phyloP scores from a whole-genome alignment of 495 filamentous ascomycete species.

The Podospora bellae-mahoneyi region DNA sequence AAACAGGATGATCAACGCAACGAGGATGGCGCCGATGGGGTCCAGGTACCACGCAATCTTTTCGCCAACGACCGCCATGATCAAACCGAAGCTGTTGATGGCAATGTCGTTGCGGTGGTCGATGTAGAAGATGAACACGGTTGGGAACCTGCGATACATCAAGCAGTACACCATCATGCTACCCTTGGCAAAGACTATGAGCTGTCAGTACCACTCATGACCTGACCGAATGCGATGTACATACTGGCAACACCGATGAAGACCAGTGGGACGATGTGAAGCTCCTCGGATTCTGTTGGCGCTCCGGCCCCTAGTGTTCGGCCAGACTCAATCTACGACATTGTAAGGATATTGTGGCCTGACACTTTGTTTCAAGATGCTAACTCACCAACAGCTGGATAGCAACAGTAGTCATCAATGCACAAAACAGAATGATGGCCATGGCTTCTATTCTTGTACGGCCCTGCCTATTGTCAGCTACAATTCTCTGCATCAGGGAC shows the following conservation, averaged over 20 bases:
- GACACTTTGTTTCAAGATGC: background rate
- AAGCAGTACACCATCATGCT: conserved; percentile 53
- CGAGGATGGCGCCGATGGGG: conserved; percentile 54
- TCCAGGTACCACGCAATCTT: conserved; percentile 55
- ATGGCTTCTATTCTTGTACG: conserved; percentile 55
- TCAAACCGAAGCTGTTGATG: conserved; percentile 53
- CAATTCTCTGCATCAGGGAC: background rate
- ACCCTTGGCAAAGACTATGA: conserved; percentile 45
- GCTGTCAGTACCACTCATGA: conserved; percentile 15
- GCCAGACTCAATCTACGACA: conserved; percentile 42
- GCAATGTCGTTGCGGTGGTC: conserved; percentile 57
- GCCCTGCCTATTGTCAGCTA: conserved; percentile 36
- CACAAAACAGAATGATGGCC: conserved; percentile 58
- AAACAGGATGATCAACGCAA: conserved; percentile 52
- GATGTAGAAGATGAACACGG: conserved; percentile 53
- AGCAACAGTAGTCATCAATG: conserved; percentile 56
- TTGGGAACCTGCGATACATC: conserved; percentile 48
- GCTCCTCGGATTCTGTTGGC: conserved; percentile 34
- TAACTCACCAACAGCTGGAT: conserved; percentile 43
- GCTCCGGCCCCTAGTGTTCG: conserved; percentile 42
- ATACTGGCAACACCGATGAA: conserved; percentile 53
- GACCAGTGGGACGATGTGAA: conserved; percentile 50
- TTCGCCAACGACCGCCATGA: conserved; percentile 53
- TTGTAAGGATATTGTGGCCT: background rate
- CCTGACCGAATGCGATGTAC: conserved; percentile 16